Conservation (phyloP, 257 asterid species). For the Perilla frutescens region DNA sequence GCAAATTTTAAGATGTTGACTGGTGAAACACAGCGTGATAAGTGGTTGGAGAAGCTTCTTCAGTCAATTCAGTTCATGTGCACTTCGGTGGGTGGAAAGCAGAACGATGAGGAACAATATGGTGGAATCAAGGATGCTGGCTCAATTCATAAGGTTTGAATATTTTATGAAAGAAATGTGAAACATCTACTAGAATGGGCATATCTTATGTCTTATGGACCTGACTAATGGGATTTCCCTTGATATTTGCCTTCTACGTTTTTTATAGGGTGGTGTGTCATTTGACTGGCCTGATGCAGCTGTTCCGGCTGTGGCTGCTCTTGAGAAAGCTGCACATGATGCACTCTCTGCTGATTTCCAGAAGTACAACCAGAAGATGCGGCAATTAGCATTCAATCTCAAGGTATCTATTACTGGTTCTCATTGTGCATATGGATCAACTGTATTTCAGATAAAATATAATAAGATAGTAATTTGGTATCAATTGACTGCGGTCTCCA, state of each 20-base stretch:
- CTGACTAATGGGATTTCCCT: constrained; percentile 11
- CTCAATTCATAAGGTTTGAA: constrained; percentile 39
- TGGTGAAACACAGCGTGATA: constrained; percentile 70
- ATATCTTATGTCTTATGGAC: not conserved
- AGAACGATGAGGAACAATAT: constrained; percentile 47
- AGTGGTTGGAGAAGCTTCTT: constrained; percentile 81
- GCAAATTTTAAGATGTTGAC: constrained; percentile 55
- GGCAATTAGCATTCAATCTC: constrained; percentile 67
- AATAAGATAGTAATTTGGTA: constrained; percentile 24
- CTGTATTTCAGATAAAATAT: constrained; percentile 7
- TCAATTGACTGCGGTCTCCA: not conserved
- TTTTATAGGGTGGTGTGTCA: constrained; percentile 47
- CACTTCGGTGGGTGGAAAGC: constrained; percentile 43
- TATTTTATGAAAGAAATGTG: constrained; percentile 20
- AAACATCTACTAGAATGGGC: not conserved
- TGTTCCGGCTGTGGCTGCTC: constrained; percentile 61
- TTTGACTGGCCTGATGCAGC: constrained; percentile 76
- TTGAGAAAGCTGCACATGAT: constrained; percentile 78
- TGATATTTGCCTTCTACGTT: constrained; percentile 29
- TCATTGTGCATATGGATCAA: constrained; percentile 14
- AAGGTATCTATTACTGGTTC: constrained; percentile 54
- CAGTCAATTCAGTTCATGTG: constrained; percentile 64
- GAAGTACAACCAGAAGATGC: constrained; percentile 87
- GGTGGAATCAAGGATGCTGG: constrained; percentile 33
- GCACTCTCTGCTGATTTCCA: constrained; percentile 56